Evolutionary conservation across 1,284 basidiomycete species (phyloP).

Genomic region (Peniophora sp.): DNA sequence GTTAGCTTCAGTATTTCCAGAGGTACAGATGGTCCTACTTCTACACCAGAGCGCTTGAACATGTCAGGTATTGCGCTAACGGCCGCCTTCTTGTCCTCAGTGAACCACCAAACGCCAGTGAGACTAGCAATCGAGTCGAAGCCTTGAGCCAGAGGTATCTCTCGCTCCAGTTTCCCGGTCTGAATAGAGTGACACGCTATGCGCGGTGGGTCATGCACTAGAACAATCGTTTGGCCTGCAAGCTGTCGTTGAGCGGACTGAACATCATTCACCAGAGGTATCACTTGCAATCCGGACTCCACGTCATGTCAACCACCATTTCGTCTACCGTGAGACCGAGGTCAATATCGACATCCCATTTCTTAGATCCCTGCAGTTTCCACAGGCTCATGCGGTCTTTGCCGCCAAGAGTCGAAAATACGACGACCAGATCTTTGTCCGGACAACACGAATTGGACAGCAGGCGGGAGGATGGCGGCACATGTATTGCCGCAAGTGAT

Average conservation of each 20-base stretch:
- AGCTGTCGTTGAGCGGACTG: slow-evolving; percentile 4
- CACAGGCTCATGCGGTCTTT: slow-evolving; percentile 66
- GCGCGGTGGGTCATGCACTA: slow-evolving; percentile 61
- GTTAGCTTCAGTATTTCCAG: slow-evolving; percentile 4
- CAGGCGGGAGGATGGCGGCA: slow-evolving; percentile 50
- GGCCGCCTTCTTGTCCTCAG: slow-evolving; percentile 32
- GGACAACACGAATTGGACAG: slow-evolving; percentile 68
- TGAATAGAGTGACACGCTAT: slow-evolving; percentile 69
- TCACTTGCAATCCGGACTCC: slow-evolving; percentile 72
- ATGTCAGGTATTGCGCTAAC: slow-evolving; percentile 59
- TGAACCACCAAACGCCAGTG: slow-evolving; percentile 65
- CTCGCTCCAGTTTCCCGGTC: slow-evolving; percentile 51
- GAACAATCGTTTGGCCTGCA: slow-evolving; percentile 63
- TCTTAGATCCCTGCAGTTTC: slow-evolving; percentile 71
- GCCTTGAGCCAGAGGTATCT: slow-evolving; percentile 25
- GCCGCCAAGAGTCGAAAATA: slow-evolving; percentile 57
- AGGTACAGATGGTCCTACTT: slow-evolving; percentile 35
- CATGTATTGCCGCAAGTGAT: slow-evolving; percentile 47
- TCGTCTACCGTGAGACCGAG: slow-evolving; percentile 34
- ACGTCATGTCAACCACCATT: slow-evolving; percentile 52
- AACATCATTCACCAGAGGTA: neutral
- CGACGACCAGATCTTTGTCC: slow-evolving; percentile 71
- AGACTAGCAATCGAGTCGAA: slow-evolving; percentile 20
- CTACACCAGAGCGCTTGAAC: slow-evolving; percentile 56
- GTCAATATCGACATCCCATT: slow-evolving; percentile 68